These are phyloP conservation scores for Tulasnella sp. DNA, from an alignment of 768 basidiomycete species.

Conservation along the genomic window DNA sequence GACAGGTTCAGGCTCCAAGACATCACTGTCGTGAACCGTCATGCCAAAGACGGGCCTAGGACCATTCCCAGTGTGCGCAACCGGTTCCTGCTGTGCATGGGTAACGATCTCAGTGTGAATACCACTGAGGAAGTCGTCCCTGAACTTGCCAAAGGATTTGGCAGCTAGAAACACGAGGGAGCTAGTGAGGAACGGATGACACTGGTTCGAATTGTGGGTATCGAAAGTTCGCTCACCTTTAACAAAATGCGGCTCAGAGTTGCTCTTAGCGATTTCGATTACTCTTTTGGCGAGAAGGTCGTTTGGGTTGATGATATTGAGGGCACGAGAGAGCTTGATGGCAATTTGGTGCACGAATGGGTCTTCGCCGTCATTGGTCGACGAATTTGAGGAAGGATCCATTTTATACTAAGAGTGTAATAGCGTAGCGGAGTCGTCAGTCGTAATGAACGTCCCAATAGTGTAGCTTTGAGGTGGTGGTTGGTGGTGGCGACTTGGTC, in stretches of 20 bases:
- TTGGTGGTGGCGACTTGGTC: not conserved
- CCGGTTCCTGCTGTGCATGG: constrained; percentile 66
- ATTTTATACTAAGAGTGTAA: not conserved
- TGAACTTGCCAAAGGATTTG: constrained; percentile 83
- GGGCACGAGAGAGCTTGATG: constrained; percentile 75
- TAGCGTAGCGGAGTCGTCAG: not conserved
- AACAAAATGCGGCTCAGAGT: constrained; percentile 64
- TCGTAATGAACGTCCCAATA: not conserved
- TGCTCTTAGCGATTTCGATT: constrained; percentile 77
- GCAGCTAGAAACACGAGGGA: constrained; percentile 56
- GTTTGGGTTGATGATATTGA: constrained; percentile 83
- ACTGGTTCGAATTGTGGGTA: not conserved
- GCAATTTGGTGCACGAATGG: constrained; percentile 68
- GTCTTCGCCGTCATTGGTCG: constrained; percentile 23
- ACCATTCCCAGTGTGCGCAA: constrained; percentile 49
- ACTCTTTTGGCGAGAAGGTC: constrained; percentile 78
- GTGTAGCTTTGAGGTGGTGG: not conserved
- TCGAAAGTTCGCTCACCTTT: constrained; percentile 54
- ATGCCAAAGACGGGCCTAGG: constrained; percentile 74
- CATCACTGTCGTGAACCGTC: constrained; percentile 76
- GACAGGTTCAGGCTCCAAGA: constrained; percentile 77
- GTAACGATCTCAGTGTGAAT: constrained; percentile 78
- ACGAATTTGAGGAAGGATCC: not conserved
- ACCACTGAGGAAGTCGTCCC: constrained; percentile 74
- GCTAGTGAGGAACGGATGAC: constrained; percentile 30